These are phyloP conservation scores for Globisporangium cystogenes DNA, from an alignment of 352 stramenopile species.

Conservation along the genomic window DNA sequence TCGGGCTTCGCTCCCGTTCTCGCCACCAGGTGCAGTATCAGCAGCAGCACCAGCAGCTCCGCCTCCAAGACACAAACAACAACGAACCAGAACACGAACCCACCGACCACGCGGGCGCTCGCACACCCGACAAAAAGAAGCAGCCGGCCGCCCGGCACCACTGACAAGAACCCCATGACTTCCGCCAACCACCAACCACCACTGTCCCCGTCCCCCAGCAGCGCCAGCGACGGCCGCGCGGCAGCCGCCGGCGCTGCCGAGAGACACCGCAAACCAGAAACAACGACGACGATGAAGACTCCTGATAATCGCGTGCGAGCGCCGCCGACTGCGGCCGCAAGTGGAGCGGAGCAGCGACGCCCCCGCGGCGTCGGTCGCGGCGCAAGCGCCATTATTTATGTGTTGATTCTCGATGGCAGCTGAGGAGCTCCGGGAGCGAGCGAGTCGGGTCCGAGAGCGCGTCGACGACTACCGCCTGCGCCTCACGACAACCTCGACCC, in stretches of 20 bases:
- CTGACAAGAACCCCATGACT: not conserved
- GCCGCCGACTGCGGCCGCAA: no score
- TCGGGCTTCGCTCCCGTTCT: no score
- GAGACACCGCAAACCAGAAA: not conserved
- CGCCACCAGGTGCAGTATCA: not conserved
- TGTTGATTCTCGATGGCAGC: no score
- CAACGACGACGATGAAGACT: not conserved
- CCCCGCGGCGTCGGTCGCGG: no score
- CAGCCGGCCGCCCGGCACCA: not conserved
- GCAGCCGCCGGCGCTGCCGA: not conserved
- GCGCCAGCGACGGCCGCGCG: no score
- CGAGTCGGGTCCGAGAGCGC: no score
- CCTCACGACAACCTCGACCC: no score
- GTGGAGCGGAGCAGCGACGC: no score
- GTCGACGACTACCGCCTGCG: no score
- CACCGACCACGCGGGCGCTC: conserved; percentile 1
- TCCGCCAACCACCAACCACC: not conserved
- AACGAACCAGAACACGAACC: not conserved
- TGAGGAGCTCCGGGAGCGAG: no score
- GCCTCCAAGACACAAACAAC: not conserved
- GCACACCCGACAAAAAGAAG: conserved; percentile 7
- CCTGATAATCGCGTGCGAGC: not conserved
- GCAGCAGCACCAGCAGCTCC: no score
- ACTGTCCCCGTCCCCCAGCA: not conserved
- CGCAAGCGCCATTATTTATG: no score